phyloP scores from a whole-genome alignment of 345 rosid species.

The Clarkia xantiana region DNA sequence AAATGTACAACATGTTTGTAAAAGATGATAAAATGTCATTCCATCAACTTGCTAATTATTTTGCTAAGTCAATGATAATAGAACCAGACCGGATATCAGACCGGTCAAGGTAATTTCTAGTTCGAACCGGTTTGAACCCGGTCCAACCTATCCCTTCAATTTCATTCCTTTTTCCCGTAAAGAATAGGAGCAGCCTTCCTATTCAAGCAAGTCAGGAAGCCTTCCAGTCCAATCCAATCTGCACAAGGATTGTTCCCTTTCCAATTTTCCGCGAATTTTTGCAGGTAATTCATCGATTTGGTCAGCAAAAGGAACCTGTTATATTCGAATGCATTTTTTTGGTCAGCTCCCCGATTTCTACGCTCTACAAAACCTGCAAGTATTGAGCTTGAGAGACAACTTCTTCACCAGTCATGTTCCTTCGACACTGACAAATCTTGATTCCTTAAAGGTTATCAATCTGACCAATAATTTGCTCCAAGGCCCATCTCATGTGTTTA shows the following conservation, averaged over 20 bases:
- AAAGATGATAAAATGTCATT: no score
- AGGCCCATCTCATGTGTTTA: constrained; percentile 60
- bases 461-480: constrained; percentile 69
- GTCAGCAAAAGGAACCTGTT: no score
- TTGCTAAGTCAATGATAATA: no score
- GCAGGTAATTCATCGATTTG: constrained; percentile 39
- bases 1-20: no score
- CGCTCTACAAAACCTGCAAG: constrained; percentile 38
- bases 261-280: constrained; percentile 67
- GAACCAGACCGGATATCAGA: no score
- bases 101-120: no score
- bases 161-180: no score
- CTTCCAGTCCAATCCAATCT: constrained; percentile 71
- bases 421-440: constrained; percentile 33
- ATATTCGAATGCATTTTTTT: constrained; percentile 55
- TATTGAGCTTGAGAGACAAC: constrained; percentile 71
- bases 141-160: no score
- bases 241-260: constrained; percentile 71
- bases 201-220: no score
- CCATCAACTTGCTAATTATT: no score
- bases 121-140: no score
- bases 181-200: no score
- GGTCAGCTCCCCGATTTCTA: constrained; percentile 74
- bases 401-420: constrained; percentile 64
- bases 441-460: constrained; percentile 40